Percentiles rank a stretch among this genome's conserved stretches.
Evolutionary conservation across 495 filamentous ascomycete genomes (phyloP).

Genomic region (Talaromyces liani): DNA sequence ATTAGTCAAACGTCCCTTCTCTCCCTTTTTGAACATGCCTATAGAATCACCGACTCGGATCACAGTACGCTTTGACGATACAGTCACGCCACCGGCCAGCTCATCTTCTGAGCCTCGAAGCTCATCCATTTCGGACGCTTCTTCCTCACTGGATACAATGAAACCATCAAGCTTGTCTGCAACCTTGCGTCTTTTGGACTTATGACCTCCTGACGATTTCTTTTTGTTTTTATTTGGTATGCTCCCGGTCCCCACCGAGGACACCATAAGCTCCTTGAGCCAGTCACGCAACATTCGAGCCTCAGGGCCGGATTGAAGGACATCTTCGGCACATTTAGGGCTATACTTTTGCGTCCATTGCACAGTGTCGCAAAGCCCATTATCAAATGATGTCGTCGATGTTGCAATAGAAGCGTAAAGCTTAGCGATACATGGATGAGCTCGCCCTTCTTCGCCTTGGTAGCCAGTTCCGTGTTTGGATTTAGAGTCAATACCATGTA

Average conservation of each 20-base stretch:
- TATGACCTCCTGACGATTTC: constrained; percentile 32
- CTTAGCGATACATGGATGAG: constrained; percentile 52
- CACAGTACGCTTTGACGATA: constrained; percentile 51
- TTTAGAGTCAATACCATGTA: constrained; percentile 11
- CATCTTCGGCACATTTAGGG: constrained; percentile 57
- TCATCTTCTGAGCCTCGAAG: constrained; percentile 56
- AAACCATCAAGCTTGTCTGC: constrained; percentile 71
- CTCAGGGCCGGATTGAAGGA: constrained; percentile 72
- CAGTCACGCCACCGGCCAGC: constrained; percentile 28
- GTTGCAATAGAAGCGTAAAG: constrained; percentile 52
- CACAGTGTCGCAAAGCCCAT: constrained; percentile 59
- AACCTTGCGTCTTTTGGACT: constrained; percentile 65
- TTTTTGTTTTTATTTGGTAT: constrained; percentile 33
- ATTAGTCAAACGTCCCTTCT: constrained; percentile 43
- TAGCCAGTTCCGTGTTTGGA: constrained; percentile 1
- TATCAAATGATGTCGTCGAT: constrained; percentile 73
- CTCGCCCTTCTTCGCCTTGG: background rate
- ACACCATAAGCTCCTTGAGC: constrained; percentile 69
- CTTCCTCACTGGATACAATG: constrained; percentile 77
- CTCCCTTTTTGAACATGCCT: constrained; percentile 21
- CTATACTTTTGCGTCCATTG: constrained; percentile 87
- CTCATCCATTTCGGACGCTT: constrained; percentile 66
- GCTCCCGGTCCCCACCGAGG: constrained; percentile 59
- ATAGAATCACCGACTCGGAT: constrained; percentile 49
- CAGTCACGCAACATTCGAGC: constrained; percentile 69